A percentile compares a stretch with the other conserved stretches of the same genome.
Conservation (phyloP, 768 basidiomycete species). For the Gymnopilus dilepis region DNA sequence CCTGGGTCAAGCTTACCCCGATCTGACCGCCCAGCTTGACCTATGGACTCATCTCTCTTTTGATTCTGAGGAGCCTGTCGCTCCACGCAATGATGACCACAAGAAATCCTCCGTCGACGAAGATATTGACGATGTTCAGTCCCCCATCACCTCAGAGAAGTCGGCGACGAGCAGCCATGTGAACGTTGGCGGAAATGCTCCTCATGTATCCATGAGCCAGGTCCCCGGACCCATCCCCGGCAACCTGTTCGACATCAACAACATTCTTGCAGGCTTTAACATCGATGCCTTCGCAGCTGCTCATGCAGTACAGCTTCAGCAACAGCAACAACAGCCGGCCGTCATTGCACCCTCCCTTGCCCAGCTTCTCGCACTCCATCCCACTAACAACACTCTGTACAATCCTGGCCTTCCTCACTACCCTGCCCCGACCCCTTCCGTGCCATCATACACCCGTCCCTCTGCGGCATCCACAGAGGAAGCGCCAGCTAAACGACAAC, state of each 20-base stretch:
- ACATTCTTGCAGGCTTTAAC: slow-evolving; percentile 36
- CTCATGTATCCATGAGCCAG: slow-evolving; percentile 31
- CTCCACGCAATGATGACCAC: slow-evolving; percentile 41
- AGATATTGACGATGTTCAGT: slow-evolving; percentile 49
- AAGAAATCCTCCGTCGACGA: slow-evolving; percentile 48
- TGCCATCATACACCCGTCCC: slow-evolving; percentile 23
- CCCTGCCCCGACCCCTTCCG: slow-evolving; percentile 28
- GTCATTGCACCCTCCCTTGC: slow-evolving; percentile 61
- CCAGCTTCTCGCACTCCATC: slow-evolving; percentile 70
- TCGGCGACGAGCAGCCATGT: slow-evolving; percentile 61
- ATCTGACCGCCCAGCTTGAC: slow-evolving; percentile 78
- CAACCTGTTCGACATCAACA: slow-evolving; percentile 45
- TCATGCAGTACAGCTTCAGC: slow-evolving; percentile 31
- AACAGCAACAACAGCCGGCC: slow-evolving; percentile 37
- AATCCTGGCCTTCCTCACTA: slow-evolving; percentile 24
- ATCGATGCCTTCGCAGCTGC: slow-evolving; percentile 31
- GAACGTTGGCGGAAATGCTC: slow-evolving; percentile 54
- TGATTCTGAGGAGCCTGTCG: slow-evolving; percentile 71
- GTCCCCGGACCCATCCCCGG: slow-evolving; percentile 34
- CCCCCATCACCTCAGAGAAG: slow-evolving; percentile 40
- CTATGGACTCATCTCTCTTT: slow-evolving; percentile 86
- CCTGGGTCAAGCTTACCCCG: slow-evolving; percentile 67
- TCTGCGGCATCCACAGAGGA: slow-evolving; percentile 35
- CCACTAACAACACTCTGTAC: slow-evolving; percentile 35
- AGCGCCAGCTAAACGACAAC: slow-evolving; percentile 57